Evolutionary conservation across 2,329 filamentous ascomycete genomes (phyloP), one percentile per base, ranked within the genome.

Genomic region (Cercospora sojina): DNA sequence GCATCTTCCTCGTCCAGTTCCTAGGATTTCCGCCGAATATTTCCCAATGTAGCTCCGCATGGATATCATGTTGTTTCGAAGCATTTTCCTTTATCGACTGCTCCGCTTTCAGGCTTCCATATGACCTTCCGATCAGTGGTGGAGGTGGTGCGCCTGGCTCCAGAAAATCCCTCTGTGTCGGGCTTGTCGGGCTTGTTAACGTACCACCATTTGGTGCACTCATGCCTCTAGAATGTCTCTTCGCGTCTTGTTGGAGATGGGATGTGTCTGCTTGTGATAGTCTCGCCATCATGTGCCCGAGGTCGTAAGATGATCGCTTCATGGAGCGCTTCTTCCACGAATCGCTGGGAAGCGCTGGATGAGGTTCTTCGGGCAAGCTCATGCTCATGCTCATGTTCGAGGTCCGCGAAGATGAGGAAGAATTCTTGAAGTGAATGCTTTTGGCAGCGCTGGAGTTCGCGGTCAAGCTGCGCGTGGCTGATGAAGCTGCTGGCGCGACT

Each of bases 1-100:
- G 73, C 43, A 74, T 71, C 57, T 67, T 67, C 6, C 72, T 65
- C 4, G 74, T 69, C 80, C 80, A 81, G 49, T 80, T 80, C 63
- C 75, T 72, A 9, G 80, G 80, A 43, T 81, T 81, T 2, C 53
- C 35, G 9, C 59, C 56, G 27, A 56, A 60, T 41, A 68, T 66
- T 35, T 66, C 56, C 66, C 66, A 68, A 27, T 66, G 64, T n/a
- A 68, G 49, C 18, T 66, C 60, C 13, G 64, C 66, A 29, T 66
- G 66, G 4, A 68, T 32, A 25, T 67, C 66, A 38, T 67, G 55
- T 16, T 62, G 38, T 18, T 38, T 51, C 1, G 8, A 8, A 35
- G 29, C 18, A 27, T 35, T 35, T 2, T 31, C 16, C 0, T 13
- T 53, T 5, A 23, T 23, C 35, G 57, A 59, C 23, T 38, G 23